Evolutionary conservation across 768 basidiomycete species (phyloP).

Genomic region (Psilocybe azurescens): DNA sequence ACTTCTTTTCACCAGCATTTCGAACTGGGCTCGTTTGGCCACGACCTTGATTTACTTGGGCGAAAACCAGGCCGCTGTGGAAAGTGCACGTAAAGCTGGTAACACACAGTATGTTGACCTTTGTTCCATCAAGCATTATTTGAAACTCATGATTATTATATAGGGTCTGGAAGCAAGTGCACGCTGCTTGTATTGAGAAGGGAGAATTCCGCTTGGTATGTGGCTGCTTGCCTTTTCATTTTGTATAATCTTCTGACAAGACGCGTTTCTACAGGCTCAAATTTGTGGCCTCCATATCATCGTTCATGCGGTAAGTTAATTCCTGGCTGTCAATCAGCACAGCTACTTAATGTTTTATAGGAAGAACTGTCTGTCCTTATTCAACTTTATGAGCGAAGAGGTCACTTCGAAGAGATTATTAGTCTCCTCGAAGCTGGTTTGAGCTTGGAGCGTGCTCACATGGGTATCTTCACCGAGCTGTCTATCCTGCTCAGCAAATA

Average conservation of each 20-base stretch:
- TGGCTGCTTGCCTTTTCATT: conserved; percentile 8
- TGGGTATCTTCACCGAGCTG: conserved; percentile 98
- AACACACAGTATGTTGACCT: conserved; percentile 86
- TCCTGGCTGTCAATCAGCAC: conserved; percentile 18
- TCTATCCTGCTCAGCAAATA: conserved; percentile 95
- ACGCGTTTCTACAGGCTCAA: conserved; percentile 66
- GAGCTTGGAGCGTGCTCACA: conserved; percentile 96
- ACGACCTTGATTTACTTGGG: conserved; percentile 98
- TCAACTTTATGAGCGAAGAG: conserved; percentile 86
- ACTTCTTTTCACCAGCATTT: conserved; percentile 94
- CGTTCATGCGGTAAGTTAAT: conserved; percentile 73
- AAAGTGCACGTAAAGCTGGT: conserved; percentile 98
- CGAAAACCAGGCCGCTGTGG: conserved; percentile 97
- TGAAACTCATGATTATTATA: conserved; percentile 8
- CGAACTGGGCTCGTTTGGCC: conserved; percentile 97
- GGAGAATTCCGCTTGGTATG: conserved; percentile 88
- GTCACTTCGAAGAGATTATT: conserved; percentile 95
- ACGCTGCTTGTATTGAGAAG: conserved; percentile 98
- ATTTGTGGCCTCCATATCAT: conserved; percentile 99
- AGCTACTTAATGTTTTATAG: conserved; percentile 39
- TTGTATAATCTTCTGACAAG: conserved; percentile 10
- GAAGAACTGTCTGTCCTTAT: conserved; percentile 81
- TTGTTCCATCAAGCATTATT: background rate
- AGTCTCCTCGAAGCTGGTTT: conserved; percentile 92
- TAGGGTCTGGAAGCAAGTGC: conserved; percentile 99